These are phyloP conservation scores for Rhytidiadelphus loreus DNA, from an alignment of 225 moss, liverwort and hornwort genomes.

Conservation along the genomic window DNA sequence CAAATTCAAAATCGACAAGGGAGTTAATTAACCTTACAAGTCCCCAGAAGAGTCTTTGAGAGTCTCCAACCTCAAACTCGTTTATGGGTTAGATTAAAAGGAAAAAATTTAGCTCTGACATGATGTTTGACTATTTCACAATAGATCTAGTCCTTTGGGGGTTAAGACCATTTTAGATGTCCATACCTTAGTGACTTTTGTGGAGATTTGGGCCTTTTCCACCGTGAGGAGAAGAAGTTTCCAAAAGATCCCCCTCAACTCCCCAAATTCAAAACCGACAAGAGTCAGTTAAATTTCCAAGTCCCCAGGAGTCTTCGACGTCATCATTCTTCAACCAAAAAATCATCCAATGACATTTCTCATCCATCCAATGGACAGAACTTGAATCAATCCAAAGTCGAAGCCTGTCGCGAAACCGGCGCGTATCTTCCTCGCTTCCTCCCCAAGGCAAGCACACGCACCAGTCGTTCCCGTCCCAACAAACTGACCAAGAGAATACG, in stretches of 20 bases:
- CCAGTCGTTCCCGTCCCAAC: not conserved
- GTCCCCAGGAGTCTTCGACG: not conserved
- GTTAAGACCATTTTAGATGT: too few relatives aligned
- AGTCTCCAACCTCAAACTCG: too few relatives aligned
- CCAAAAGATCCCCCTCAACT: not conserved
- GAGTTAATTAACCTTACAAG: not conserved
- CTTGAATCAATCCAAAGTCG: not conserved
- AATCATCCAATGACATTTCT: not conserved
- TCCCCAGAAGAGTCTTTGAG: not conserved
- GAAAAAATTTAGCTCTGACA: too few relatives aligned
- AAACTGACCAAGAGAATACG: not conserved
- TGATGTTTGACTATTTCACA: too few relatives aligned
- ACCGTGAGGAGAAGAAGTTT: not conserved
- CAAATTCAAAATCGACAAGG: not conserved
- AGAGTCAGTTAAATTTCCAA: not conserved
- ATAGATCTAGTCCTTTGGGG: too few relatives aligned
- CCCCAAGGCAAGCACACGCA: not conserved
- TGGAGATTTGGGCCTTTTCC: too few relatives aligned
- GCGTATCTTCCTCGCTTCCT: not conserved
- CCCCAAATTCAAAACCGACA: not conserved
- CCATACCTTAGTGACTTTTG: too few relatives aligned
- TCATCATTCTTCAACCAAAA: not conserved
- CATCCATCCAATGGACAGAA: not conserved
- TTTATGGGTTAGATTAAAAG: too few relatives aligned
- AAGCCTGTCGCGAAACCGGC: not conserved